Evolutionary conservation across 1,139 yeast species (phyloP).

Genomic region (Pneumocystis canis): DNA sequence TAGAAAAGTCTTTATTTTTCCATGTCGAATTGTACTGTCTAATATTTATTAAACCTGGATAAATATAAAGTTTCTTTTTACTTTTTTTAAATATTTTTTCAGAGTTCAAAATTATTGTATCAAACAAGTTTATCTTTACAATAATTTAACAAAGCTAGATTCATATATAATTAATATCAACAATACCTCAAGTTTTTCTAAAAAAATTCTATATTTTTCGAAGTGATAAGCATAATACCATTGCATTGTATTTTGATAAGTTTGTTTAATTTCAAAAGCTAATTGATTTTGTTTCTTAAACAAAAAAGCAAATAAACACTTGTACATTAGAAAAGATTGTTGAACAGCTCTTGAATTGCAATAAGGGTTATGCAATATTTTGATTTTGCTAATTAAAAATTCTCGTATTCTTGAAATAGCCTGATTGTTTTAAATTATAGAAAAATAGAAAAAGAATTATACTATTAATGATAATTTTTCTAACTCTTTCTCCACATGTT

Average conservation of each 20-base stretch:
- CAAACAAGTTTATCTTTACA: not conserved
- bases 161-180: not conserved
- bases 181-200: conserved; percentile 31
- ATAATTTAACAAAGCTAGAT: not conserved
- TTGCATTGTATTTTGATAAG: conserved; percentile 73
- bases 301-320: conserved; percentile 48
- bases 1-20: not conserved
- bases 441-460: conserved; percentile 21
- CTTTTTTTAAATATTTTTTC: not conserved
- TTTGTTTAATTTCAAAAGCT: conserved; percentile 61
- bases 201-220: conserved; percentile 60
- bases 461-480: not conserved
- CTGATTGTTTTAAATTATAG: conserved; percentile 30
- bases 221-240: conserved; percentile 84
- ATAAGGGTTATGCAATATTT: conserved; percentile 40
- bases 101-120: not conserved
- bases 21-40: not conserved
- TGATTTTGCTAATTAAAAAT: conserved; percentile 48
- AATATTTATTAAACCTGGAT: not conserved
- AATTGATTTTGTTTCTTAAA: conserved; percentile 42
- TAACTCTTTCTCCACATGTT: conserved; percentile 5
- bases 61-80: not conserved
- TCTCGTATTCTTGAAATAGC: conserved; percentile 65
- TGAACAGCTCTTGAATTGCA: conserved; percentile 61
- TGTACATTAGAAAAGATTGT: conserved; percentile 39